Conservation (phyloP, 352 stramenopile species). For the Peronosclerospora sorghi region DNA sequence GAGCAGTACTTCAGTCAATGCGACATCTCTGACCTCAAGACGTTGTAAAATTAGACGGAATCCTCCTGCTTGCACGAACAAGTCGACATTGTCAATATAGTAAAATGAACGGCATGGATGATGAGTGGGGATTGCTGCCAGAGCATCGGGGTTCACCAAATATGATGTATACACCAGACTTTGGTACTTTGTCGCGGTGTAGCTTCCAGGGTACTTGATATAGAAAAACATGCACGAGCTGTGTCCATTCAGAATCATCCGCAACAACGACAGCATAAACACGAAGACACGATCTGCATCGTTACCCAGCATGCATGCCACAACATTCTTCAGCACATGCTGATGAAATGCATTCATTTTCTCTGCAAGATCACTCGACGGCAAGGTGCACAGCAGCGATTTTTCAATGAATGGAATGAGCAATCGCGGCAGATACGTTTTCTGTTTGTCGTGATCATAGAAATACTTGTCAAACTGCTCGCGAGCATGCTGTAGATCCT, state of each 20-base stretch:
- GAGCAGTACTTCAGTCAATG: constrained; percentile 49
- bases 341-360: constrained; percentile 74
- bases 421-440: constrained; percentile 36
- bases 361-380: constrained; percentile 56
- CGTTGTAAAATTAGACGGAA: constrained; percentile 66
- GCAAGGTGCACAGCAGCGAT: constrained; percentile 55
- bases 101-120: constrained; percentile 72
- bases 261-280: constrained; percentile 51
- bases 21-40: constrained; percentile 28
- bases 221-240: constrained; percentile 78
- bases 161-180: constrained; percentile 70
- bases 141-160: constrained; percentile 41
- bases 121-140: constrained; percentile 41
- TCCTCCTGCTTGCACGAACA: constrained; percentile 75
- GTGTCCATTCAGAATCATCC: constrained; percentile 71
- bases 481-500: constrained; percentile 49
- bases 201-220: constrained; percentile 61
- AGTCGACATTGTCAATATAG: constrained; percentile 75
- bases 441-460: constrained; percentile 36
- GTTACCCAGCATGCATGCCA: constrained; percentile 51
- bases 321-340: constrained; percentile 65
- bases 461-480: constrained; percentile 71
- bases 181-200: constrained; percentile 44
- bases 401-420: constrained; percentile 68
- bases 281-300: constrained; percentile 24